phyloP scores from a whole-genome alignment of 768 basidiomycete species.

The Exidia glandulosa region DNA sequence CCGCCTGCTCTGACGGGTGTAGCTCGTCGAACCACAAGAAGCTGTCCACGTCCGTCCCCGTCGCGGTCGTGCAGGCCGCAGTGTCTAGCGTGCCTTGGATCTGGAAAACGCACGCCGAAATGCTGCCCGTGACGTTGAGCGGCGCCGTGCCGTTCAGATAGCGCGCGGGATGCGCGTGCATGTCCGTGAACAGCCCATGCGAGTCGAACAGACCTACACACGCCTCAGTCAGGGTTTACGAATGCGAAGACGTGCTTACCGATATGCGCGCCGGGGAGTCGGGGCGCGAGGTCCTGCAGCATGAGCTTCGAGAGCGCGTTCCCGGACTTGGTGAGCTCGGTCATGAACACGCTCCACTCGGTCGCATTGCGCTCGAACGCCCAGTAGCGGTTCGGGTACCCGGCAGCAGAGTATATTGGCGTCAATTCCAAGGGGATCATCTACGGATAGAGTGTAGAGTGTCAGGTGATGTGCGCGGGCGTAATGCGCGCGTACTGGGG shows the following conservation, averaged over 20 bases:
- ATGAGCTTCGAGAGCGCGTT: conserved; percentile 42
- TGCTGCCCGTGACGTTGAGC: conserved; percentile 43
- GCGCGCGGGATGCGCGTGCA: conserved; percentile 34
- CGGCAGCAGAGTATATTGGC: conserved; percentile 34
- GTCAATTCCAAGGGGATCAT: conserved; percentile 44
- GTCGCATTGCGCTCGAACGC: conserved; percentile 39
- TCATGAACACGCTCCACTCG: conserved; percentile 47
- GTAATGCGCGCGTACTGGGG: neutral
- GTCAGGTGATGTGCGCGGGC: neutral
- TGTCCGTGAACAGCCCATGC: conserved; percentile 47
- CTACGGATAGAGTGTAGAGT: too few relatives aligned
- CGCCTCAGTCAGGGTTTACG: neutral
- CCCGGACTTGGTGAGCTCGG: conserved; percentile 37
- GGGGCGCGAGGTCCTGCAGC: conserved; percentile 37
- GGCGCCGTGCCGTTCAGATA: conserved; percentile 59
- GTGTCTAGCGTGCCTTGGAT: conserved; percentile 18
- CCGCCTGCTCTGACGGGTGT: conserved; percentile 49
- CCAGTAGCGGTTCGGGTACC: conserved; percentile 45
- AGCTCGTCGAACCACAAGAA: conserved; percentile 56
- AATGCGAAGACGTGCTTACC: conserved; percentile 26
- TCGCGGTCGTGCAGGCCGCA: conserved; percentile 16
- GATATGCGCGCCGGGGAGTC: conserved; percentile 42
- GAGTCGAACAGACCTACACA: conserved; percentile 47
- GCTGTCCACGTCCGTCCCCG: conserved; percentile 41
- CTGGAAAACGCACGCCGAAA: conserved; percentile 37